Base-by-base conservation (phyloP, 306 rosid genomes). In the Benincasa hispida region DNA sequence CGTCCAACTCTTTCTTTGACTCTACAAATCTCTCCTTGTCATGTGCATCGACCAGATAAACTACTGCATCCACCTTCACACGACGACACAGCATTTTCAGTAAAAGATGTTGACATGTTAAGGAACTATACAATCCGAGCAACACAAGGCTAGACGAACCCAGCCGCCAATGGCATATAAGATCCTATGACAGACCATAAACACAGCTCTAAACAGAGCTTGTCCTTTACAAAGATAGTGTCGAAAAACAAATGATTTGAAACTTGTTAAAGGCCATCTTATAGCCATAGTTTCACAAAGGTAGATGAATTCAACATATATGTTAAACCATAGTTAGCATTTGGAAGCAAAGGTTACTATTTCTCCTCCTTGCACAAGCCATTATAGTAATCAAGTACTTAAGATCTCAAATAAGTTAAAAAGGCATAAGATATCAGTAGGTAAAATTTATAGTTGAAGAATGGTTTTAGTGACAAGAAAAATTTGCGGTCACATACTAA, bases 1-100 rank as follows among this genome's bases (percentile, higher is more conserved):
- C 96, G 65, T 92, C 94, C 69, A 92, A 77, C 90, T 92, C 96
- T 21, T 88, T 90, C 47, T 90, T 92, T 0, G 94, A 90, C 86
- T 91, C 94, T 0, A 89, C 87, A 83, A 92, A 92, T 79, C 92
- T 88, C 83, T 91, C 96, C 85, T 92, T 90, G 86, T 91, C 96
- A 61, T 76, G 82, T 10, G 98, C 91, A 67, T 91, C 96, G 42
- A 89, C 96, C 76, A 91, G 82, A 84, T 91, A 90, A 74, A 89
- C 89, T 35, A 93, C 96, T 2, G 97, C 96, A 87, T 88, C 97
- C 81, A 88, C 96, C 97, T 92, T 85, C 59, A 79, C 30, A 60
- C 42, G 60, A 82, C 50, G 76, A 72, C 22, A 28, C 5, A 34
- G 34, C 10, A 45, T 30, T 48, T 25, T 72, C 34, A 39, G n/a